Conservation (phyloP, 2,329 filamentous ascomycete genomes). For the Penicillium nordicum region DNA sequence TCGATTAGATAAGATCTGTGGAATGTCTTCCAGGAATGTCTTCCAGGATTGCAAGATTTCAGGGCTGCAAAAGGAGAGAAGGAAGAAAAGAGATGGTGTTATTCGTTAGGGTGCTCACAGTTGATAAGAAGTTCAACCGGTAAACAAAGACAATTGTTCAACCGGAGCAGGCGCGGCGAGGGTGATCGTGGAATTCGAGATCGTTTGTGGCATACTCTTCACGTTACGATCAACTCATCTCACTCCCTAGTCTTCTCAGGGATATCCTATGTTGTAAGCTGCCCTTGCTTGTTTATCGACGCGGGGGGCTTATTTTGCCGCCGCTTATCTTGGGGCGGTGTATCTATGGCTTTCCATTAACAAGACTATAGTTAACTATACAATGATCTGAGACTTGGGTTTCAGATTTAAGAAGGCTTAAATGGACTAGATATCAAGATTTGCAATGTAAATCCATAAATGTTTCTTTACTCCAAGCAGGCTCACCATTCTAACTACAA, state of each 20-base stretch:
- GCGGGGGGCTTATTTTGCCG: slow-evolving; percentile 34
- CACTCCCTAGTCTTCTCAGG: not conserved
- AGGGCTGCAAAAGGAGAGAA: not conserved
- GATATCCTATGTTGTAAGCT: not conserved
- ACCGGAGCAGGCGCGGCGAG: not conserved
- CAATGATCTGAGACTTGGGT: not conserved
- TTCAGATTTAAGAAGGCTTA: not conserved
- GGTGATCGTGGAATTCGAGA: not conserved
- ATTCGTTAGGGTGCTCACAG: not conserved
- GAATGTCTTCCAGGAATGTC: not conserved
- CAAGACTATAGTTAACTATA: too few species aligned
- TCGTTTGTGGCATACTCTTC: not conserved
- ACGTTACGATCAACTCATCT: not conserved
- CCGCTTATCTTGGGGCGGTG: slow-evolving; percentile 18
- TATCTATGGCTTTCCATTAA: not conserved
- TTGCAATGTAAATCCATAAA: not conserved
- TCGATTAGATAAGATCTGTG: not conserved
- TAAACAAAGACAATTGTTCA: slow-evolving; percentile 1
- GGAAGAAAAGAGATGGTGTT: not conserved
- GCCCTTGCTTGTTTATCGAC: slow-evolving; percentile 31
- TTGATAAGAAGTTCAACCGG: not conserved
- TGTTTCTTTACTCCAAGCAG: not conserved
- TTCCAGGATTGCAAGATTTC: not conserved
- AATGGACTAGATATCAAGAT: not conserved
- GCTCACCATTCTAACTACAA: not conserved